A percentile compares a stretch with the other conserved stretches of the same genome.
Evolutionary conservation across 306 rosid species (phyloP).

Genomic region (Trifolium repens): DNA sequence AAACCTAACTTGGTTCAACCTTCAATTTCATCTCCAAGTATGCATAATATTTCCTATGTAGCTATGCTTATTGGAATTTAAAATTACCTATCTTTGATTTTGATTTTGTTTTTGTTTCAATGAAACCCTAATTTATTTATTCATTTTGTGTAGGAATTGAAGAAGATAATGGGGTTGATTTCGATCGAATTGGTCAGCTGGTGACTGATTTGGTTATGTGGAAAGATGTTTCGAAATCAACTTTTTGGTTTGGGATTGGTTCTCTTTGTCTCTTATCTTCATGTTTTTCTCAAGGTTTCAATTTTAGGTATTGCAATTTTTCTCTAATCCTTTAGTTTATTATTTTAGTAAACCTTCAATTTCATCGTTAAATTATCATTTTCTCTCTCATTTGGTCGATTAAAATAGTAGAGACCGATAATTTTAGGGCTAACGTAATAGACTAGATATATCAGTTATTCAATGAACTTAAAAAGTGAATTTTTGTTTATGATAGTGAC

Average conservation of each 20-base stretch:
- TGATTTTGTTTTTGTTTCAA: not conserved
- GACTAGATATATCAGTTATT: too few relatives aligned
- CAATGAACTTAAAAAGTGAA: too few relatives aligned
- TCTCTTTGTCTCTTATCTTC: constrained; percentile 67
- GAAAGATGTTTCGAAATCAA: constrained; percentile 79
- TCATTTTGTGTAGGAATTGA: constrained; percentile 50
- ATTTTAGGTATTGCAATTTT: constrained; percentile 58
- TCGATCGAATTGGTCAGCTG: constrained; percentile 62
- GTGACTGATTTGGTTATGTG: constrained; percentile 78
- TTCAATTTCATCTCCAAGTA: constrained; percentile 47
- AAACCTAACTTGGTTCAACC: constrained; percentile 58
- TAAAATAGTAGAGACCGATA: not conserved
- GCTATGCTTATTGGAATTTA: not conserved
- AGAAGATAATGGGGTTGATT: constrained; percentile 55
- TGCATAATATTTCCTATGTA: not conserved
- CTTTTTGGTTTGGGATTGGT: constrained; percentile 89
- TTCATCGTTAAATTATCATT: not conserved
- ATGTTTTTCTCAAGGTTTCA: constrained; percentile 65
- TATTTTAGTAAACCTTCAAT: not conserved
- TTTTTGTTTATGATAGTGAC: too few relatives aligned
- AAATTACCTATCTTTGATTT: not conserved
- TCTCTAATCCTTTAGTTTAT: not conserved
- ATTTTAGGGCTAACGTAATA: not conserved
- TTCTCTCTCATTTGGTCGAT: not conserved
- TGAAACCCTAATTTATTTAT: not conserved